Percentiles rank a stretch among this genome's conserved stretches.
Conservation (phyloP, 1,284 basidiomycete species). For the Ustilago sp. region DNA sequence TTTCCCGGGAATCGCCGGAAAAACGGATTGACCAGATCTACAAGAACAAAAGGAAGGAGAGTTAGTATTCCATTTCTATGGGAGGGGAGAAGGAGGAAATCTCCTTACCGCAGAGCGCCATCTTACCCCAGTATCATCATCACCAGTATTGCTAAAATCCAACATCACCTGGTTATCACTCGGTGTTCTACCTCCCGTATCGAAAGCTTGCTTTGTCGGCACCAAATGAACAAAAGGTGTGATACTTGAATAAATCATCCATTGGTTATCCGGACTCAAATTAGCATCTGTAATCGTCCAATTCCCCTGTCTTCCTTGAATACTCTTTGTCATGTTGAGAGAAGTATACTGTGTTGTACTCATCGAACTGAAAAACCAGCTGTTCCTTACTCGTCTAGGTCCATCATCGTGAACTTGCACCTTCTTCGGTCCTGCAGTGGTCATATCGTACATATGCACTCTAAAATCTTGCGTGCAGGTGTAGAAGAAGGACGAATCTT, state of each 20-base stretch:
- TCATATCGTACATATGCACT: constrained; percentile 70
- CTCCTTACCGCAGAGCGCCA: constrained; percentile 62
- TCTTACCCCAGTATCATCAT: constrained; percentile 67
- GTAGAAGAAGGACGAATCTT: constrained; percentile 70
- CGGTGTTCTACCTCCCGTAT: constrained; percentile 39
- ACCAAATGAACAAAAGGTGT: constrained; percentile 83
- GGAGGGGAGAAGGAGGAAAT: background rate
- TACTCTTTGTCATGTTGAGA: constrained; percentile 64
- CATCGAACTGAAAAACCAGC: constrained; percentile 49
- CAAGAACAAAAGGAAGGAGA: background rate
- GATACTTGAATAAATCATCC: constrained; percentile 83
- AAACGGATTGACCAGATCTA: constrained; percentile 92
- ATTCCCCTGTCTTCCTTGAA: constrained; percentile 59
- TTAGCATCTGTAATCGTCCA: constrained; percentile 79
- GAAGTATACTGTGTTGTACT: constrained; percentile 71
- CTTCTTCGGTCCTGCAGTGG: constrained; percentile 27
- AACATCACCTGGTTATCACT: constrained; percentile 63
- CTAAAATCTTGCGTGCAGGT: constrained; percentile 78
- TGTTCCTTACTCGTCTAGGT: constrained; percentile 30
- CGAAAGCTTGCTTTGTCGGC: constrained; percentile 73
- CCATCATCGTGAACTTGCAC: constrained; percentile 49
- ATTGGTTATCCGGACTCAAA: constrained; percentile 88
- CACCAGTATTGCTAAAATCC: constrained; percentile 69
- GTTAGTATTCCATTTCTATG: background rate
- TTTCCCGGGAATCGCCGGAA: constrained; percentile 93